These are phyloP conservation scores for Apophysomyces ossiformis DNA, from an alignment of 371 early-diverging fungal genomes.

Conservation along the genomic window DNA sequence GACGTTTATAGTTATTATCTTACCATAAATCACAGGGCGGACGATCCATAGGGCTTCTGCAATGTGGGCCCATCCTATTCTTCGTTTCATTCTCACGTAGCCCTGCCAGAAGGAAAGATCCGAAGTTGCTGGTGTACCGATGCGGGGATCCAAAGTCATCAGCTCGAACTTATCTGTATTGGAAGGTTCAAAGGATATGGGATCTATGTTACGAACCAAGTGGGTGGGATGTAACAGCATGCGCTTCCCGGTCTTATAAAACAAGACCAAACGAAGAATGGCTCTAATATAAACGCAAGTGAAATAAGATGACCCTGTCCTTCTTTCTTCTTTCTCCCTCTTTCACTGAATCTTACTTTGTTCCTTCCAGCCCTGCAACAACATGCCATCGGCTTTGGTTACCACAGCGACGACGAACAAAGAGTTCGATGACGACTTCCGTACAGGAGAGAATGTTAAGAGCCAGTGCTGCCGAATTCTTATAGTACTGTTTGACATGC, in stretches of 20 bases:
- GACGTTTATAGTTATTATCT: not conserved
- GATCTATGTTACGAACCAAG: slow-evolving; percentile 39
- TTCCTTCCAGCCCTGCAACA: slow-evolving; percentile 39
- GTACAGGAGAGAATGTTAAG: slow-evolving; percentile 44
- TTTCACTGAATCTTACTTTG: slow-evolving; percentile 30
- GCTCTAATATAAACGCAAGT: slow-evolving; percentile 18
- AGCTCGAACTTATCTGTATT: slow-evolving; percentile 37
- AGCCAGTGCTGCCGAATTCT: slow-evolving; percentile 21
- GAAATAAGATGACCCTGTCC: not conserved
- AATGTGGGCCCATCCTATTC: slow-evolving; percentile 32
- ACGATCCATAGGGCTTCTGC: slow-evolving; percentile 44
- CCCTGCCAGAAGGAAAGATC: slow-evolving; percentile 9
- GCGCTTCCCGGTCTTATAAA: slow-evolving; percentile 21
- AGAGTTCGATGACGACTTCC: slow-evolving; percentile 43
- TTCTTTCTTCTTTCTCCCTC: not conserved
- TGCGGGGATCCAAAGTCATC: slow-evolving; percentile 36
- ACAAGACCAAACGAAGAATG: slow-evolving; percentile 31
- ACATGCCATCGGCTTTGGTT: slow-evolving; percentile 33
- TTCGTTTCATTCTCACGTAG: slow-evolving; percentile 5
- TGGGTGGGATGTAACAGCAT: slow-evolving; percentile 51
- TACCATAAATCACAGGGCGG: slow-evolving; percentile 48
- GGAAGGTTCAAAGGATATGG: slow-evolving; percentile 27
- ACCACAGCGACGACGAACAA: slow-evolving; percentile 17
- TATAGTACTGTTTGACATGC: slow-evolving; percentile 23
- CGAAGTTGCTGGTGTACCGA: slow-evolving; percentile 34